A percentile compares a stretch with the other conserved stretches of the same genome.
phyloP scores from a whole-genome alignment of 2,329 filamentous ascomycete genomes.

The Paecilomyces formosus region DNA sequence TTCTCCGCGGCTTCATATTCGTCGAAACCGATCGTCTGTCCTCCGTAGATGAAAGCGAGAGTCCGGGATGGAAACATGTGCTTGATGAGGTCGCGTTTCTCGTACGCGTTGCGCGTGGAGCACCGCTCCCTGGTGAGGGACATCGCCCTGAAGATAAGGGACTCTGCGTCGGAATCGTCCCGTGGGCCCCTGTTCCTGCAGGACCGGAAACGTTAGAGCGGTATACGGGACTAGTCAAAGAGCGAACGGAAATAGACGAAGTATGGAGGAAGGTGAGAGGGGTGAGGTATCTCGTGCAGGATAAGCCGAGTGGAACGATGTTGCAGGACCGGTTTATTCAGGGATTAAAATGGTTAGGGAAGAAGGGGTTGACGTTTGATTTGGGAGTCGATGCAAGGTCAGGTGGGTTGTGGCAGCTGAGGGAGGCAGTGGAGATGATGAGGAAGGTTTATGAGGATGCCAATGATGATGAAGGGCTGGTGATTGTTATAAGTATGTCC shows the following conservation, averaged over 20 bases:
- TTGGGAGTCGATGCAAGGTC: conserved; percentile 73
- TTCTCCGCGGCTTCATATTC: conserved; percentile 67
- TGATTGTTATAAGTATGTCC: conserved; percentile 57
- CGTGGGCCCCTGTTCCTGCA: conserved; percentile 77
- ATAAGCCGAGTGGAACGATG: conserved; percentile 61
- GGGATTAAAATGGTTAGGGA: conserved; percentile 57
- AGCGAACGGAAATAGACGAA: conserved; percentile 47
- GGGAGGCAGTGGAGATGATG: conserved; percentile 65
- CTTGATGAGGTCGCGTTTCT: conserved; percentile 67
- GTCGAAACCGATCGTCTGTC: conserved; percentile 73
- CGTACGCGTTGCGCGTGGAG: conserved; percentile 56
- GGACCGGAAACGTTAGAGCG: conserved; percentile 51
- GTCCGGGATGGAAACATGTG: conserved; percentile 57
- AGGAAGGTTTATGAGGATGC: conserved; percentile 56
- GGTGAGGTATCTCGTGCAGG: conserved; percentile 76
- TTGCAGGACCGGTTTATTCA: conserved; percentile 58
- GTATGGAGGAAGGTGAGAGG: conserved; percentile 65
- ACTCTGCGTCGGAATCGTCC: conserved; percentile 62
- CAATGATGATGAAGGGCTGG: conserved; percentile 47
- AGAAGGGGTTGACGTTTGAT: conserved; percentile 65
- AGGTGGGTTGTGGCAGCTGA: conserved; percentile 66
- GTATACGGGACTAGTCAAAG: conserved; percentile 58
- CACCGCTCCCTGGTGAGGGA: conserved; percentile 50
- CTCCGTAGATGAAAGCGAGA: conserved; percentile 42
- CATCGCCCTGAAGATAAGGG: conserved; percentile 45